phyloP scores from a whole-genome alignment of 2,329 filamentous ascomycete species.

The Pestalotiopsis sp. region DNA sequence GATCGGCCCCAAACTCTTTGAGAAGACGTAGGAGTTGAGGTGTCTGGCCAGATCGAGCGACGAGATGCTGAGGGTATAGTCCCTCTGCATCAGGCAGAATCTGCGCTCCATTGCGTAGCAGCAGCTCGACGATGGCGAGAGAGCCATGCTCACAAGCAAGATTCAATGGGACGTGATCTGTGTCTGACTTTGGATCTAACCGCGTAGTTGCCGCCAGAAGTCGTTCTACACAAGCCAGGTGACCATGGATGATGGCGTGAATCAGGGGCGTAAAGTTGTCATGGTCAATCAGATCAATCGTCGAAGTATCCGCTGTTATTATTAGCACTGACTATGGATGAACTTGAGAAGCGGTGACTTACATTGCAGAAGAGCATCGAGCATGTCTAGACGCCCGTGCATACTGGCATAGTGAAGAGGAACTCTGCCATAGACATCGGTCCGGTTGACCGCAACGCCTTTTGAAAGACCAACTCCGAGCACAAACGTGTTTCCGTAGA shows the following conservation, averaged over 20 bases:
- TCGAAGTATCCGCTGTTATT: slow-evolving; percentile 65
- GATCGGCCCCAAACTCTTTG: slow-evolving; percentile 82
- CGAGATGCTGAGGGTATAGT: slow-evolving; percentile 94
- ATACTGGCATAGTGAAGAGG: slow-evolving; percentile 96
- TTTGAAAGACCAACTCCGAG: slow-evolving; percentile 75
- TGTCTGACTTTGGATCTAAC: slow-evolving; percentile 82
- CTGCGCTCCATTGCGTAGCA: slow-evolving; percentile 78
- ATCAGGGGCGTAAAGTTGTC: slow-evolving; percentile 97
- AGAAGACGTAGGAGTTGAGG: slow-evolving; percentile 80
- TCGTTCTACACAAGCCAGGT: slow-evolving; percentile 77
- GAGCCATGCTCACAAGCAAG: slow-evolving; percentile 94
- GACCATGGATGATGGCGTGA: slow-evolving; percentile 89
- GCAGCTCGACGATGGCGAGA: slow-evolving; percentile 78
- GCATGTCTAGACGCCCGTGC: slow-evolving; percentile 86
- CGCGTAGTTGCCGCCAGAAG: slow-evolving; percentile 80
- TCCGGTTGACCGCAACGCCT: slow-evolving; percentile 76
- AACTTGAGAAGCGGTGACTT: slow-evolving; percentile 24
- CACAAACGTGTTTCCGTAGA: slow-evolving; percentile 84
- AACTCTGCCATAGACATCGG: slow-evolving; percentile 92
- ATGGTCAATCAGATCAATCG: slow-evolving; percentile 87
- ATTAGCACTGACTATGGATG: slow-evolving; percentile 16
- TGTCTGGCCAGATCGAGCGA: slow-evolving; percentile 84
- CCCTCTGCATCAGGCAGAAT: slow-evolving; percentile 96
- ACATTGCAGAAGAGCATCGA: slow-evolving; percentile 73
- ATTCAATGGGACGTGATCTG: slow-evolving; percentile 93